These are phyloP conservation scores for Naganishia liquefaciens DNA, from an alignment of 1,284 basidiomycete species.

Conservation along the genomic window DNA sequence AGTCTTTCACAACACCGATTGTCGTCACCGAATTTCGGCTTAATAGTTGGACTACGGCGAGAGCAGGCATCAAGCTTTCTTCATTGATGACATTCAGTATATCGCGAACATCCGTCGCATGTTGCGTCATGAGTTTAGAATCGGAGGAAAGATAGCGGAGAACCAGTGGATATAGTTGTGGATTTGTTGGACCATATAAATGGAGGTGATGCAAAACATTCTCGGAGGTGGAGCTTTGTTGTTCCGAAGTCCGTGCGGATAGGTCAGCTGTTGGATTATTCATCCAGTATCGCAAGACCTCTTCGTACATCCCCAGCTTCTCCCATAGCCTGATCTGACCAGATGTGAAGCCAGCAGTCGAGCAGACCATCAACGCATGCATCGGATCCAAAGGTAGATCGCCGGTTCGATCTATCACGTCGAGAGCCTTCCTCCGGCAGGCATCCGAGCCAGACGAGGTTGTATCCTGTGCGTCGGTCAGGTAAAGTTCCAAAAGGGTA, in stretches of 20 bases:
- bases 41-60: constrained; percentile 84
- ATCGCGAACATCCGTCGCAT: constrained; percentile 68
- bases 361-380: constrained; percentile 91
- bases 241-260: not conserved
- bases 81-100: constrained; percentile 77
- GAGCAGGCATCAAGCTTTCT: constrained; percentile 77
- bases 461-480: constrained; percentile 56
- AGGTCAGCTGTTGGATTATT: constrained; percentile 10
- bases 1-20: constrained; percentile 85
- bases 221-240: constrained; percentile 56
- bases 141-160: constrained; percentile 84
- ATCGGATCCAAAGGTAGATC: constrained; percentile 80
- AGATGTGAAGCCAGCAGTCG: constrained; percentile 73
- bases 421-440: constrained; percentile 62
- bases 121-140: constrained; percentile 66
- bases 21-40: constrained; percentile 82
- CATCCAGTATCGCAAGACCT: constrained; percentile 90
- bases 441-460: constrained; percentile 1
- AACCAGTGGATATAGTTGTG: constrained; percentile 83
- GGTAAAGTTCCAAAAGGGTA: constrained; percentile 90
- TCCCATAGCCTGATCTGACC: constrained; percentile 91
- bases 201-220: constrained; percentile 73
- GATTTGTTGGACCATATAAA: constrained; percentile 70
- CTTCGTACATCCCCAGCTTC: constrained; percentile 91
- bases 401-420: constrained; percentile 62